These are phyloP conservation scores for Tulasnella calospora DNA, from an alignment of 768 basidiomycete species.

Conservation along the genomic window DNA sequence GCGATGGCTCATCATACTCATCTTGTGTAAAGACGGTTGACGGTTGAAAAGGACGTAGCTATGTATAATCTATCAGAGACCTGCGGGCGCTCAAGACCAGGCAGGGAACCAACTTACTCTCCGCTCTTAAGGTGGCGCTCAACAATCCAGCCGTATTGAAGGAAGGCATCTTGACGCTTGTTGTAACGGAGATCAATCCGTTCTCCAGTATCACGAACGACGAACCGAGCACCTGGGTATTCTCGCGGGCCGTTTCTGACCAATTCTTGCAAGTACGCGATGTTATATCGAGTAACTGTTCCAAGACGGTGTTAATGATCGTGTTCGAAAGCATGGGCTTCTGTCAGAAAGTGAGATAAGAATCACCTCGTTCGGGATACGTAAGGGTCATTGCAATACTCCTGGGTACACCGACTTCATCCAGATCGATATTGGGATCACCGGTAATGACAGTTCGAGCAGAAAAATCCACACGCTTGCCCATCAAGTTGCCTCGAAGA, in stretches of 20 bases:
- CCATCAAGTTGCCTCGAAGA: conserved; percentile 96
- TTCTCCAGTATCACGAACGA: conserved; percentile 94
- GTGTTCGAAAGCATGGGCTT: conserved; percentile 23
- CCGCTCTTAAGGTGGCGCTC: conserved; percentile 97
- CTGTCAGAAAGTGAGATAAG: background rate
- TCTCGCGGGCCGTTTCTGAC: conserved; percentile 91
- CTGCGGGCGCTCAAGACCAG: background rate
- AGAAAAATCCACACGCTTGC: conserved; percentile 98
- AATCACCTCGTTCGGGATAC: conserved; percentile 87
- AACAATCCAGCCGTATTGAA: conserved; percentile 98
- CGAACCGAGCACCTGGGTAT: conserved; percentile 95
- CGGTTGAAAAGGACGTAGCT: conserved; percentile 96
- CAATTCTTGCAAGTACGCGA: conserved; percentile 85
- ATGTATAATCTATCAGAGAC: background rate
- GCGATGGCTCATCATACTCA: conserved; percentile 99
- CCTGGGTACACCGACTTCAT: conserved; percentile 93
- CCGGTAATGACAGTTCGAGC: conserved; percentile 99
- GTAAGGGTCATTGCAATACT: conserved; percentile 98
- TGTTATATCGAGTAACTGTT: conserved; percentile 94
- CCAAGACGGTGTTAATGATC: conserved; percentile 15
- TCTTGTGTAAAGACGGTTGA: conserved; percentile 96
- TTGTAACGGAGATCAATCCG: conserved; percentile 96
- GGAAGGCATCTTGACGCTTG: conserved; percentile 87
- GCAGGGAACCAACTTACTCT: conserved; percentile 62
- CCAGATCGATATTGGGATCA: conserved; percentile 92